A percentile compares a stretch with the other conserved stretches of the same genome.
Evolutionary conservation across 208 protist species (phyloP).

Genomic region (Trypanosoma rangeli): DNA sequence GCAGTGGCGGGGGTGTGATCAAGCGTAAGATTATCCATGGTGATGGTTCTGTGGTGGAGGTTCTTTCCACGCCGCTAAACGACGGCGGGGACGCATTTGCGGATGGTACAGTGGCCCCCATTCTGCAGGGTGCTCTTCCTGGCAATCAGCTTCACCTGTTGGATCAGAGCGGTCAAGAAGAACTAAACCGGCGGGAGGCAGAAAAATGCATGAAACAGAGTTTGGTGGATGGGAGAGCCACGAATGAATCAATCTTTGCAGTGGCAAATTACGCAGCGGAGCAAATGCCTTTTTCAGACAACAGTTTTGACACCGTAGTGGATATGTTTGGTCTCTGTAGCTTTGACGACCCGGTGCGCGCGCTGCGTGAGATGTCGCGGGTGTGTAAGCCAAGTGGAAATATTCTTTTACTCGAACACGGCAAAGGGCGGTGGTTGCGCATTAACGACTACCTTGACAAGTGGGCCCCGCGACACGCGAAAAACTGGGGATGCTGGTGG

Average conservation of each 20-base stretch:
- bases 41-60: constrained; percentile 53
- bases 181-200: constrained; percentile 37
- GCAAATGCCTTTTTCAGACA: constrained; percentile 82
- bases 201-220: constrained; percentile 9
- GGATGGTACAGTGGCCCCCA: constrained; percentile 41
- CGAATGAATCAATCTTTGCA: constrained; percentile 43
- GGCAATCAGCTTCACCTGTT: constrained; percentile 55
- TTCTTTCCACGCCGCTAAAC: constrained; percentile 45
- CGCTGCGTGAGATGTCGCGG: constrained; percentile 85
- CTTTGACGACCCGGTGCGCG: constrained; percentile 89
- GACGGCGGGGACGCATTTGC: constrained; percentile 27
- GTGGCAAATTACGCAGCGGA: constrained; percentile 82
- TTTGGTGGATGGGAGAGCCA: not conserved
- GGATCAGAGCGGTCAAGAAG: constrained; percentile 34
- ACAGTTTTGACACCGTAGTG: constrained; percentile 89
- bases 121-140: constrained; percentile 37
- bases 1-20: constrained; percentile 21
- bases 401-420: constrained; percentile 89
- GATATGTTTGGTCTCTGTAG: constrained; percentile 92
- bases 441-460: constrained; percentile 87
- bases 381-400: constrained; percentile 89
- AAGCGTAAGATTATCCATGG: constrained; percentile 51
- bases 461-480: constrained; percentile 80
- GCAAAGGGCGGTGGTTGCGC: constrained; percentile 53
- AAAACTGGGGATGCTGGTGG: constrained; percentile 90